Percentiles rank a stretch among this genome's conserved stretches.
Evolutionary conservation across 2,329 filamentous ascomycete genomes (phyloP).

Genomic region (Phaeosphaeria sp.): DNA sequence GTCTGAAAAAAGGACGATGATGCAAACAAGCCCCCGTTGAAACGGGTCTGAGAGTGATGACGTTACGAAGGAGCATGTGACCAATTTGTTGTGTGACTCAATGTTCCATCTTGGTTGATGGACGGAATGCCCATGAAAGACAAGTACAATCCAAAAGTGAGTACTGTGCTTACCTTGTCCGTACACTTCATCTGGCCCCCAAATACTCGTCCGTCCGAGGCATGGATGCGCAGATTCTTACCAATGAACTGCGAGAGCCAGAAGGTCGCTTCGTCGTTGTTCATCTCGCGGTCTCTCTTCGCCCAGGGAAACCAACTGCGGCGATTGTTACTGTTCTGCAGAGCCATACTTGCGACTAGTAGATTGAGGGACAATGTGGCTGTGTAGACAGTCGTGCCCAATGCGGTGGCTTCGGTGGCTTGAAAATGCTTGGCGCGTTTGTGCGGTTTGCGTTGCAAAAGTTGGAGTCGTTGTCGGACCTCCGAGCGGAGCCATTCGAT

Average conservation of each 20-base stretch:
- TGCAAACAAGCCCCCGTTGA: background rate
- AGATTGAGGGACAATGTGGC: constrained; percentile 19
- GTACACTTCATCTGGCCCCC: constrained; percentile 93
- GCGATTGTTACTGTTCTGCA: constrained; percentile 13
- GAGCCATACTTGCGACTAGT: constrained; percentile 10
- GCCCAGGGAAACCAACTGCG: constrained; percentile 29
- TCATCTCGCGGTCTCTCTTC: constrained; percentile 46
- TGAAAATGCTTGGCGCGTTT: constrained; percentile 35
- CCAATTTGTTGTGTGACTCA: too few relatives aligned
- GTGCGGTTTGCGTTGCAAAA: constrained; percentile 27
- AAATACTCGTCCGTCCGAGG: constrained; percentile 86
- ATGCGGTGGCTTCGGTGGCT: constrained; percentile 3
- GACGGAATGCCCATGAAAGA: too few relatives aligned
- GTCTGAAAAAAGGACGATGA: too few relatives aligned
- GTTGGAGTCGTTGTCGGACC: constrained; percentile 13
- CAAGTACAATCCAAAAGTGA: too few relatives aligned
- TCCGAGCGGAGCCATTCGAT: background rate
- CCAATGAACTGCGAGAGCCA: constrained; percentile 74
- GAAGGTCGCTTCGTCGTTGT: constrained; percentile 59
- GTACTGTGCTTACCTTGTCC: constrained; percentile 70
- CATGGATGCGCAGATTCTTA: constrained; percentile 79
- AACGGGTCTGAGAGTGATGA: too few relatives aligned
- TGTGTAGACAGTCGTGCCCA: constrained; percentile 10
- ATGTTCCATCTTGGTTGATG: too few relatives aligned
- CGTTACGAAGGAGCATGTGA: too few relatives aligned